Evolutionary conservation across 371 early-diverging fungal genomes (phyloP).

Genomic region (Mortierella sp.): DNA sequence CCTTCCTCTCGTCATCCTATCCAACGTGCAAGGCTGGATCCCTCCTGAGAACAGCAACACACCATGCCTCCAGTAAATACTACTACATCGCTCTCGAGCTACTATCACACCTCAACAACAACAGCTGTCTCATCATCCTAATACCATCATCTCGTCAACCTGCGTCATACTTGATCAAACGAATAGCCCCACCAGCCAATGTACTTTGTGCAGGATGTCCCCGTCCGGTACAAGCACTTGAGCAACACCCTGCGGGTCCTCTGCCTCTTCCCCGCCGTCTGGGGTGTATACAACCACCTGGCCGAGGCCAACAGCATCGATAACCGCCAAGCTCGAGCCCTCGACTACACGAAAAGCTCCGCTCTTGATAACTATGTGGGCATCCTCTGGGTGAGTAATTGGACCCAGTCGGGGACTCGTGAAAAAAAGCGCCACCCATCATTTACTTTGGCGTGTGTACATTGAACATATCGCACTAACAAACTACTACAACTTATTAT

Average conservation of each 20-base stretch:
- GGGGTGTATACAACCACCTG: constrained; percentile 58
- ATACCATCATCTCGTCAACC: neutral
- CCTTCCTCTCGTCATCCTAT: neutral
- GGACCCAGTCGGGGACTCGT: neutral
- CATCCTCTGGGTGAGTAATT: constrained; percentile 63
- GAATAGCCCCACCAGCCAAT: constrained; percentile 19
- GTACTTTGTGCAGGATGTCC: constrained; percentile 23
- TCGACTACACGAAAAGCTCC: constrained; percentile 59
- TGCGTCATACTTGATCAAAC: neutral
- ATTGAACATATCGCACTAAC: neutral
- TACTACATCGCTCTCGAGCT: neutral
- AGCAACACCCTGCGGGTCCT: constrained; percentile 21
- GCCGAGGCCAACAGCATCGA: constrained; percentile 51
- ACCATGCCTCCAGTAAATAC: constrained; percentile 6
- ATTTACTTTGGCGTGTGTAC: neutral
- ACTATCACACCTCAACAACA: neutral
- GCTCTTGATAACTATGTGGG: constrained; percentile 65
- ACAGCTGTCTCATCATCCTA: neutral
- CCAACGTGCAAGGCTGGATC: constrained; percentile 9
- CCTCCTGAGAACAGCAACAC: constrained; percentile 4
- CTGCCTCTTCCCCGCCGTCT: constrained; percentile 55
- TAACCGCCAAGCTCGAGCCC: constrained; percentile 61
- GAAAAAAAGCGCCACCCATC: neutral
- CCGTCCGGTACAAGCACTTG: constrained; percentile 17
- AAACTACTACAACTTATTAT: neutral